These are phyloP conservation scores for Gossypium schwendimanii DNA, from an alignment of 441 rosid genomes.

Conservation along the genomic window DNA sequence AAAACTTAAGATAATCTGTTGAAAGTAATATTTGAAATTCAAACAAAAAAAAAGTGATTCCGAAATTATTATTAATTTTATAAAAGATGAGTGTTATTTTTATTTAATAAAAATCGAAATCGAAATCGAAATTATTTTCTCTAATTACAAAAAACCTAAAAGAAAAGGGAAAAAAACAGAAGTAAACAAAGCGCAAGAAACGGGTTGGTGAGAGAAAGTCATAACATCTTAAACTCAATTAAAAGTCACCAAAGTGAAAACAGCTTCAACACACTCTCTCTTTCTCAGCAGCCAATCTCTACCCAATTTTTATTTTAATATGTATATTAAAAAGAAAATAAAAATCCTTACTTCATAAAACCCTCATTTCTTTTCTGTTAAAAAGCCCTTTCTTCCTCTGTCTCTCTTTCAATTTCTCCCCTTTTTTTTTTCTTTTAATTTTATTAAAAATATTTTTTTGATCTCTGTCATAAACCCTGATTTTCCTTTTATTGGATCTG, in stretches of 20 bases:
- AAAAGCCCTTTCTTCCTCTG: background rate
- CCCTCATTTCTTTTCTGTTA: background rate
- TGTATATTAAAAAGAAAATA: background rate
- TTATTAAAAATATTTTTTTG: conserved; percentile 16
- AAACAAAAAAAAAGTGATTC: too few relatives aligned
- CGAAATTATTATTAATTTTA: too few relatives aligned
- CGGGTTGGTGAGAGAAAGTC: conserved; percentile 4
- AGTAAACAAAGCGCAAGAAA: background rate
- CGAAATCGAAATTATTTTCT: background rate
- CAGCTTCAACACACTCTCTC: background rate
- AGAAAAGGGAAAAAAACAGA: background rate
- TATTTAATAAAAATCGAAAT: background rate
- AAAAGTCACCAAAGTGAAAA: background rate
- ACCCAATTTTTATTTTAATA: background rate
- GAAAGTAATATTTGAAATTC: too few relatives aligned
- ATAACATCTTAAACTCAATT: background rate
- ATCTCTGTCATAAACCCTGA: conserved; percentile 3
- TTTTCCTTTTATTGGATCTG: conserved; percentile 12
- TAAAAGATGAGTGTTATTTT: background rate
- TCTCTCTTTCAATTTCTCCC: background rate
- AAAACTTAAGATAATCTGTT: too few relatives aligned
- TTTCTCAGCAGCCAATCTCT: background rate
- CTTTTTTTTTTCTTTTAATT: background rate
- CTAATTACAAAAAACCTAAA: background rate
- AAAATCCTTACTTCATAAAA: background rate